Evolutionary conservation across 179 eudicot genomes (phyloP).

Genomic region (Silene noctiflora): DNA sequence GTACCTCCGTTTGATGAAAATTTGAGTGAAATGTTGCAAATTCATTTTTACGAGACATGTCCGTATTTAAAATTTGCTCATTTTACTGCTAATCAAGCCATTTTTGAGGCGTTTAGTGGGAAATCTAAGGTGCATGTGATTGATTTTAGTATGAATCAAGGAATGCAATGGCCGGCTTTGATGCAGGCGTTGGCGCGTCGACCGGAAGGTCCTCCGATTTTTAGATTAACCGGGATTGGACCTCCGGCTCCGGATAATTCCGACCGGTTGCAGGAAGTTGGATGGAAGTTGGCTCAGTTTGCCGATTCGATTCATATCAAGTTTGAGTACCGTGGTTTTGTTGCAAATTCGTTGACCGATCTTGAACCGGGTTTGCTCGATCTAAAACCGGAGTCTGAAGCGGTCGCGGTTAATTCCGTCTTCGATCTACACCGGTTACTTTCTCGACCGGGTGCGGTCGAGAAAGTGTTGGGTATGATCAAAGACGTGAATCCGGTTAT

Average conservation of each 20-base stretch:
- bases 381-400: slow-evolving; percentile 51
- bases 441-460: slow-evolving; percentile 54
- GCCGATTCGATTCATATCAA: slow-evolving; percentile 67
- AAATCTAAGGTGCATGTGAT: slow-evolving; percentile 60
- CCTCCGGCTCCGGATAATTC: slow-evolving; percentile 80
- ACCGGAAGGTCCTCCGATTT: slow-evolving; percentile 73
- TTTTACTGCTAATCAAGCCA: slow-evolving; percentile 87
- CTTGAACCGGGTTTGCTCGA: slow-evolving; percentile 51
- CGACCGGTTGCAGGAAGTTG: slow-evolving; percentile 75
- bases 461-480: slow-evolving; percentile 57
- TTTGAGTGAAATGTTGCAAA: slow-evolving; percentile 52
- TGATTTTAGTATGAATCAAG: slow-evolving; percentile 87
- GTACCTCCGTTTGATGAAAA: slow-evolving; percentile 35
- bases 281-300: slow-evolving; percentile 75
- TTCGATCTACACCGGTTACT: slow-evolving; percentile 69
- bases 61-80: slow-evolving; percentile 86
- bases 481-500: slow-evolving; percentile 69
- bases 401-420: slow-evolving; percentile 77
- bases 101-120: slow-evolving; percentile 72
- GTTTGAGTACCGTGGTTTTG: slow-evolving; percentile 76
- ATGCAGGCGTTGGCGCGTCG: slow-evolving; percentile 80
- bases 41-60: slow-evolving; percentile 78
- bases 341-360: slow-evolving; percentile 64
- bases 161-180: slow-evolving; percentile 94
- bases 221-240: slow-evolving; percentile 76